A percentile compares a stretch with the other conserved stretches of the same genome.
Evolutionary conservation across 2,329 filamentous ascomycete genomes (phyloP).

Genomic region (Paracorniculantispora psalliotae): DNA sequence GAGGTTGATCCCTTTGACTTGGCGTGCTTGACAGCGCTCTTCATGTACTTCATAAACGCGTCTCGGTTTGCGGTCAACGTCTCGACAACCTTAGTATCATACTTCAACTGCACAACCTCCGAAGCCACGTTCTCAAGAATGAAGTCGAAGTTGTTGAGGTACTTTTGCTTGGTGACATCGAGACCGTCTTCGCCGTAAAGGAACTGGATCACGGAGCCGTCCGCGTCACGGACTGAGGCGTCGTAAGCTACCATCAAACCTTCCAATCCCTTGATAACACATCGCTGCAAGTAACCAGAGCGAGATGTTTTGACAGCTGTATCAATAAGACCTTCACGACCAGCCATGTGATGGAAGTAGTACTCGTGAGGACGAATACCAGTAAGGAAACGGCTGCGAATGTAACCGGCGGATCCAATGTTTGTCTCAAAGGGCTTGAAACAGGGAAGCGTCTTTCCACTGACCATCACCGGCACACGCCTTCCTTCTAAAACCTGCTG

Average conservation of each 20-base stretch:
- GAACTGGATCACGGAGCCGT: slow-evolving; percentile 91
- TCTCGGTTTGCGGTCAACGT: slow-evolving; percentile 48
- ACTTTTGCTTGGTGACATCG: slow-evolving; percentile 90
- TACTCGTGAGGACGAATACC: slow-evolving; percentile 97
- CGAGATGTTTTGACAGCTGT: slow-evolving; percentile 97
- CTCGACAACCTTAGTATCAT: slow-evolving; percentile 46
- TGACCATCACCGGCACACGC: slow-evolving; percentile 94
- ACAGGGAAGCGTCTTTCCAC: slow-evolving; percentile 90
- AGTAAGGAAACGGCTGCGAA: slow-evolving; percentile 94
- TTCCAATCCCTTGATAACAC: slow-evolving; percentile 98
- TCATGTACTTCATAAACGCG: slow-evolving; percentile 70
- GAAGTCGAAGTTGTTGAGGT: slow-evolving; percentile 86
- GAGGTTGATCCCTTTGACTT: slow-evolving; percentile 51
- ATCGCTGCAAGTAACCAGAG: slow-evolving; percentile 93
- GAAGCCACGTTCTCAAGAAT: slow-evolving; percentile 80
- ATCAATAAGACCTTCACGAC: slow-evolving; percentile 95
- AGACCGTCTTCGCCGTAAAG: slow-evolving; percentile 94
- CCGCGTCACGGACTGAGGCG: slow-evolving; percentile 86
- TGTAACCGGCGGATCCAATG: slow-evolving; percentile 85
- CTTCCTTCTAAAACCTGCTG: slow-evolving; percentile 95
- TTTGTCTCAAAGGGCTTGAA: slow-evolving; percentile 90
- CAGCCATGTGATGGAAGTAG: slow-evolving; percentile 99
- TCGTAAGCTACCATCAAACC: slow-evolving; percentile 90
- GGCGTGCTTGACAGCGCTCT: slow-evolving; percentile 71
- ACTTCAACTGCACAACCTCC: slow-evolving; percentile 70